phyloP scores from a whole-genome alignment of 1,284 basidiomycete species.

The Phlebopus sp. region DNA sequence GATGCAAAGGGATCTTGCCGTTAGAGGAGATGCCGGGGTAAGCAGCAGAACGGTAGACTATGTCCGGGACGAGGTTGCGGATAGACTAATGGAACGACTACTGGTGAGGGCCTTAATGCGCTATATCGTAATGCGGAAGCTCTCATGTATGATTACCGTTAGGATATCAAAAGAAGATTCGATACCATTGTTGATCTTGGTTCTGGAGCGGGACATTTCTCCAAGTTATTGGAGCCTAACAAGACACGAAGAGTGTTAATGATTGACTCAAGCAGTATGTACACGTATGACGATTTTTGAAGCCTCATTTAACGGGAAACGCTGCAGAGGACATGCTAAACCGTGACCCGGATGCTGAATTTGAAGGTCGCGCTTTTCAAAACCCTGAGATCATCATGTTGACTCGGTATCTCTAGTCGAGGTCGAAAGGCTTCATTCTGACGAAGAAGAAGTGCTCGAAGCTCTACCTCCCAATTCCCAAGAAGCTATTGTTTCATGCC shows the following conservation, averaged over 20 bases:
- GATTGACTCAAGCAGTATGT: conserved; percentile 84
- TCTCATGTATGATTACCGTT: conserved; percentile 3
- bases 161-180: conserved; percentile 93
- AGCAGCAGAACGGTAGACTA: conserved; percentile 87
- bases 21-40: conserved; percentile 50
- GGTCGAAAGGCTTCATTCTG: conserved; percentile 67
- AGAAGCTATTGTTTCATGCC: conserved; percentile 90
- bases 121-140: not conserved
- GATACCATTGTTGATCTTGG: conserved; percentile 84
- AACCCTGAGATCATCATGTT: conserved; percentile 4
- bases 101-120: conserved; percentile 44
- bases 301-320: conserved; percentile 6
- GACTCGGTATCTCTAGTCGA: conserved; percentile 49
- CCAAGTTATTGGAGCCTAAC: conserved; percentile 75
- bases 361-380: conserved; percentile 55
- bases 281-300: not conserved
- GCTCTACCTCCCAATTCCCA: conserved; percentile 71
- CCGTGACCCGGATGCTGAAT: conserved; percentile 72
- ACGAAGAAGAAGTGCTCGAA: conserved; percentile 75
- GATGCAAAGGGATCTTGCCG: conserved; percentile 80
- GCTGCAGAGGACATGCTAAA: conserved; percentile 58
- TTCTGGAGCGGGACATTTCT: conserved; percentile 92
- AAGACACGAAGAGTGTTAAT: conserved; percentile 78
- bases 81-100: conserved; percentile 87
- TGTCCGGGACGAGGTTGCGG: conserved; percentile 86